These are phyloP conservation scores for Neoboletus magnificus DNA, from an alignment of 768 basidiomycete genomes.

Conservation along the genomic window DNA sequence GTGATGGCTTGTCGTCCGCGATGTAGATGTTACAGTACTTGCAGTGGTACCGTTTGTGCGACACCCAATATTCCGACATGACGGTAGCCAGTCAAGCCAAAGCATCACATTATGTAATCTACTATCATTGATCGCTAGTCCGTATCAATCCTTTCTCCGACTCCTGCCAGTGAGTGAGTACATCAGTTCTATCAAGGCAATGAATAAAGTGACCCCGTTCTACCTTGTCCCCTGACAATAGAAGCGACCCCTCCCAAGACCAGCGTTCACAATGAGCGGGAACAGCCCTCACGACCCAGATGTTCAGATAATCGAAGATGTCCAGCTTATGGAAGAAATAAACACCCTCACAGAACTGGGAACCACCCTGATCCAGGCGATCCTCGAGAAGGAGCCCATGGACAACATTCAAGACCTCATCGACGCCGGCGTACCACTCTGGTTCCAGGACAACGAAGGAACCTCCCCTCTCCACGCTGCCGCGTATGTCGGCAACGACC, in stretches of 20 bases:
- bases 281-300: background rate
- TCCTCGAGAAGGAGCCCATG: slow-evolving; percentile 47
- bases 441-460: slow-evolving; percentile 88
- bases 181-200: background rate
- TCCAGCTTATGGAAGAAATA: slow-evolving; percentile 35
- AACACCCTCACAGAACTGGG: slow-evolving; percentile 54
- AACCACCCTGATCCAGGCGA: slow-evolving; percentile 53
- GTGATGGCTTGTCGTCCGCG: slow-evolving; percentile 91
- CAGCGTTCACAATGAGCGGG: slow-evolving; percentile 14
- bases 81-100: slow-evolving; percentile 7
- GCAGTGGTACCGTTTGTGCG: slow-evolving; percentile 90
- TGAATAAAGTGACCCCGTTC: background rate
- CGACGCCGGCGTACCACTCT: slow-evolving; percentile 71
- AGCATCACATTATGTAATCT: slow-evolving; percentile 15
- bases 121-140: background rate
- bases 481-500: slow-evolving; percentile 63
- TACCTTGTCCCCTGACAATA: background rate
- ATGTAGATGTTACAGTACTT: slow-evolving; percentile 98
- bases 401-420: slow-evolving; percentile 49
- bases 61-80: slow-evolving; percentile 94
- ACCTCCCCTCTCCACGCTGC: slow-evolving; percentile 87
- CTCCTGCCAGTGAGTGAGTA: slow-evolving; percentile 1
- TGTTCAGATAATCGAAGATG: slow-evolving; percentile 19
- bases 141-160: background rate
- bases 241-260: background rate